Evolutionary conservation across 805 yeast genomes (phyloP).

Genomic region (Lachancea sp.): DNA sequence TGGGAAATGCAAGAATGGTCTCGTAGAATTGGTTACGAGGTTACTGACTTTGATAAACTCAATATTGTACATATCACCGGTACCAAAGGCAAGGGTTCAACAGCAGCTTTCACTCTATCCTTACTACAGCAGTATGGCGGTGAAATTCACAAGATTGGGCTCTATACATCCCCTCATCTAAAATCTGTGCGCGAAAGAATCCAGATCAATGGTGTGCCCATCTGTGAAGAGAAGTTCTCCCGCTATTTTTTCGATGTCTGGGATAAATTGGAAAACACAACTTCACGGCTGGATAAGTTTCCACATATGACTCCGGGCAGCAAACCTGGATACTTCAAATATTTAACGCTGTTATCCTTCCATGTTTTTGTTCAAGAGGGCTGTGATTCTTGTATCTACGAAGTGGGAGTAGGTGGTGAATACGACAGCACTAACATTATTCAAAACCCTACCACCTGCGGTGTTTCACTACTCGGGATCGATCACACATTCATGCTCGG

Average conservation of each 20-base stretch:
- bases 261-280: slow-evolving; percentile 62
- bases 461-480: slow-evolving; percentile 79
- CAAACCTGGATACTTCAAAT: slow-evolving; percentile 92
- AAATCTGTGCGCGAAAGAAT: slow-evolving; percentile 90
- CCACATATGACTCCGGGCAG: slow-evolving; percentile 69
- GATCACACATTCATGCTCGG: slow-evolving; percentile 90
- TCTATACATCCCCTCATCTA: slow-evolving; percentile 95
- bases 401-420: slow-evolving; percentile 98
- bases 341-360: slow-evolving; percentile 79
- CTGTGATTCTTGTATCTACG: slow-evolving; percentile 90
- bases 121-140: slow-evolving; percentile 59
- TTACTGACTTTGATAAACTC: slow-evolving; percentile 61
- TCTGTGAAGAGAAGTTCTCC: slow-evolving; percentile 73
- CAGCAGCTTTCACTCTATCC: slow-evolving; percentile 88
- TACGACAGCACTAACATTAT: slow-evolving; percentile 93
- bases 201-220: slow-evolving; percentile 78
- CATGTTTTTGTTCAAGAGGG: slow-evolving; percentile 84
- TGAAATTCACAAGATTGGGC: slow-evolving; percentile 56
- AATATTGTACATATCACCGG: slow-evolving; percentile 92
- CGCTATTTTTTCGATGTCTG: slow-evolving; percentile 91
- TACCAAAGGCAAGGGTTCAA: slow-evolving; percentile 97
- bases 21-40: slow-evolving; percentile 58
- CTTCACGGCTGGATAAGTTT: slow-evolving; percentile 49
- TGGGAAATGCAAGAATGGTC: slow-evolving; percentile 85
- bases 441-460: slow-evolving; percentile 73